Evolutionary conservation across 805 yeast species (phyloP).

Genomic region (Ascoidea rubescens): DNA sequence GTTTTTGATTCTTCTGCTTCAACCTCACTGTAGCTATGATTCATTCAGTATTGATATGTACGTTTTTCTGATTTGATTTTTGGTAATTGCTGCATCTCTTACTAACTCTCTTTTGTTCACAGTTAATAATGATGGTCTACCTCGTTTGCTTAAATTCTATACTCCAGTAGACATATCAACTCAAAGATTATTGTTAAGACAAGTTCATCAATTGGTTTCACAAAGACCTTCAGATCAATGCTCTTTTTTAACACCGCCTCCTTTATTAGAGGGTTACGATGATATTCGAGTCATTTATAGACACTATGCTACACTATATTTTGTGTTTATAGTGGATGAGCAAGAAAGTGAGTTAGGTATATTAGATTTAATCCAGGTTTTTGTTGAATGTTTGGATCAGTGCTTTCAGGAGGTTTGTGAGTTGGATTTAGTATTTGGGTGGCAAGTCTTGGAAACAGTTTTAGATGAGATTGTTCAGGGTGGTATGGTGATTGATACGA

Average conservation of each 20-base stretch:
- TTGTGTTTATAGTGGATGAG: slow-evolving; percentile 90
- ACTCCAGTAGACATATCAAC: slow-evolving; percentile 74
- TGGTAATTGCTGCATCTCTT: not conserved
- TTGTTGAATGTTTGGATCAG: slow-evolving; percentile 86
- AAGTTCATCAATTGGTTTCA: slow-evolving; percentile 66
- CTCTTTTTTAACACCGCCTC: slow-evolving; percentile 83
- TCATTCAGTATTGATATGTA: slow-evolving; percentile 74
- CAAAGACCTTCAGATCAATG: slow-evolving; percentile 66
- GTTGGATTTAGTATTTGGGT: slow-evolving; percentile 91
- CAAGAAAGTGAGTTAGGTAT: slow-evolving; percentile 94
- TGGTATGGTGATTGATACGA: slow-evolving; percentile 95
- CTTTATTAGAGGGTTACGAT: slow-evolving; percentile 46
- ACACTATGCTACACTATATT: slow-evolving; percentile 90
- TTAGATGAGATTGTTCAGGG: slow-evolving; percentile 90
- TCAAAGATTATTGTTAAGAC: slow-evolving; percentile 67
- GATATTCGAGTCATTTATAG: slow-evolving; percentile 84
- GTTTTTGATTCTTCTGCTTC: too few relatives aligned
- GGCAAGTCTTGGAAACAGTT: slow-evolving; percentile 92
- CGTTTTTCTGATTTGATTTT: slow-evolving; percentile 17
- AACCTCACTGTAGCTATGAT: slow-evolving; percentile 35
- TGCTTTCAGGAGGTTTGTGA: slow-evolving; percentile 94
- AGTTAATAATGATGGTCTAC: slow-evolving; percentile 86
- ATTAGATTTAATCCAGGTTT: slow-evolving; percentile 86
- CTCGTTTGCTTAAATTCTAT: slow-evolving; percentile 82
- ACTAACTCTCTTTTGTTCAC: not conserved